Conservation (phyloP, 2,329 filamentous ascomycete species). For the Purpureocillium takamizusanense region DNA sequence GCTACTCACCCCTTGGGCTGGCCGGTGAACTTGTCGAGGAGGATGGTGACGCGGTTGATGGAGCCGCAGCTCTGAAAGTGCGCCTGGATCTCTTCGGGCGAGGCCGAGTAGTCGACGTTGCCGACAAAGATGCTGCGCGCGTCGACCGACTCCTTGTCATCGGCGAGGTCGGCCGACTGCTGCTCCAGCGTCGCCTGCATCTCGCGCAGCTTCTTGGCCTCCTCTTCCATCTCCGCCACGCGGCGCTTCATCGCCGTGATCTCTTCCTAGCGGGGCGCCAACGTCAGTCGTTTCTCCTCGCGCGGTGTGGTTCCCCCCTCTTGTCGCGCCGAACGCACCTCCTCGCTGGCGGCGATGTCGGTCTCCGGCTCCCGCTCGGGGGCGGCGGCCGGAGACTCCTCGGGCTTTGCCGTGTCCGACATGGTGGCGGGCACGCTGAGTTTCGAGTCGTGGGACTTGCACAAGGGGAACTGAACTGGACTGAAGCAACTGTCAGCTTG, state of each 20-base stretch:
- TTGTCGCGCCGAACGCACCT: slow-evolving; percentile 24
- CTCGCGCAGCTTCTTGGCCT: slow-evolving; percentile 76
- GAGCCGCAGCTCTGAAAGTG: slow-evolving; percentile 96
- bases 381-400: slow-evolving; percentile 15
- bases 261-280: slow-evolving; percentile 49
- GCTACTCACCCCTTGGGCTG: slow-evolving; percentile 91
- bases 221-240: slow-evolving; percentile 84
- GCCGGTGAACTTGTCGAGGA: slow-evolving; percentile 96
- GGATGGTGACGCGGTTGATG: slow-evolving; percentile 96
- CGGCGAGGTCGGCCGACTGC: slow-evolving; percentile 71
- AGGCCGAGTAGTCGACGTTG: slow-evolving; percentile 96
- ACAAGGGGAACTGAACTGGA: background rate
- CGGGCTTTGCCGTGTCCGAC: slow-evolving; percentile 23
- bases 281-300: slow-evolving; percentile 19
- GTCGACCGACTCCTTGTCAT: slow-evolving; percentile 94
- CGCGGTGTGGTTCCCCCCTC: slow-evolving; percentile 11
- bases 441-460: background rate
- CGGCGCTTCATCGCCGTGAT: slow-evolving; percentile 81
- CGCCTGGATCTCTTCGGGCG: slow-evolving; percentile 90
- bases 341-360: slow-evolving; percentile 22
- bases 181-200: slow-evolving; percentile 83
- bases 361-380: slow-evolving; percentile 17
- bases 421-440: slow-evolving; percentile 11
- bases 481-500: no score
- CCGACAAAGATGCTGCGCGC: slow-evolving; percentile 94